Percentiles rank a stretch among this genome's conserved stretches.
Conservation (phyloP, 345 rosid genomes). For the Melastoma malabathricum region DNA sequence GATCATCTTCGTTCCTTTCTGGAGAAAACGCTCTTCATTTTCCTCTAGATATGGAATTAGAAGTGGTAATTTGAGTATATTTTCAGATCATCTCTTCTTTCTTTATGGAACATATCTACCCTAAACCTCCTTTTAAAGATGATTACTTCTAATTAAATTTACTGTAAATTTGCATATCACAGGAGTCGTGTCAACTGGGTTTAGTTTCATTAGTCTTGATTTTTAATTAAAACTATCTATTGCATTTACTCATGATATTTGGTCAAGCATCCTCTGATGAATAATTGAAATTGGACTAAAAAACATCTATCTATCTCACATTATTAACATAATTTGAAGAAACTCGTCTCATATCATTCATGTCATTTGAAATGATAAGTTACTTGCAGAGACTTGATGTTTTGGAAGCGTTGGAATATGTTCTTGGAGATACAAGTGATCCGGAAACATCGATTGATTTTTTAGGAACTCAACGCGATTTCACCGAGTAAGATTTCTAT, state of each 20-base stretch:
- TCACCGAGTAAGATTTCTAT: conserved; percentile 54
- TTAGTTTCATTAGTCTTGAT: no score
- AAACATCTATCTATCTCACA: no score
- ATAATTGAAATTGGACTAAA: no score
- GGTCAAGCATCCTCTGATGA: no score
- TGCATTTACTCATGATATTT: no score
- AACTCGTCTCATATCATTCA: no score
- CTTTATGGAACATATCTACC: background rate
- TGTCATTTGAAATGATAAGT: background rate
- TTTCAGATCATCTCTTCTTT: conserved; percentile 1
- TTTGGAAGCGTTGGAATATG: conserved; percentile 64
- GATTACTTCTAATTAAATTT: no score
- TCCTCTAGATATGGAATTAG: conserved; percentile 53
- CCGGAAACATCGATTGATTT: conserved; percentile 20
- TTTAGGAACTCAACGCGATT: conserved; percentile 62
- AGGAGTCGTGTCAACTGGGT: no score
- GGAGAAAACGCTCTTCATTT: conserved; percentile 44
- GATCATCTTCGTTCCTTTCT: conserved; percentile 22
- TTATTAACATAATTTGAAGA: no score
- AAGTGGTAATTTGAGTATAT: conserved; percentile 35
- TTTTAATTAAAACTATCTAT: no score
- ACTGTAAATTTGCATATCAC: no score
- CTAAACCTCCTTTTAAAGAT: no score
- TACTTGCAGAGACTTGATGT: conserved; percentile 54
- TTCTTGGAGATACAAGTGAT: conserved; percentile 27